Evolutionary conservation across 768 basidiomycete genomes (phyloP), one percentile per base, ranked within the genome.

Genomic region (Boletales sp.): DNA sequence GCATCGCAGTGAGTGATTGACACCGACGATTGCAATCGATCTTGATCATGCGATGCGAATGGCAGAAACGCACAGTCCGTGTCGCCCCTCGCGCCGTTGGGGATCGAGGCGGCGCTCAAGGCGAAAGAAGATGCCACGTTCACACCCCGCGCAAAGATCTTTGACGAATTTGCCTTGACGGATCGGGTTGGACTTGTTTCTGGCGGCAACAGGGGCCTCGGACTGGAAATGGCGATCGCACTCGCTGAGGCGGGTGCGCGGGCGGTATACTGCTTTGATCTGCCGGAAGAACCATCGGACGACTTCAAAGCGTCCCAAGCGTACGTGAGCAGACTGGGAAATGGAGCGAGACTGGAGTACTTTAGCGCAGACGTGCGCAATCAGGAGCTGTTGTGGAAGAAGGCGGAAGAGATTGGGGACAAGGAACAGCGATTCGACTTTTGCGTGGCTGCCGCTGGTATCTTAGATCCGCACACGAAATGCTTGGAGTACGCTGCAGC

Each of bases 161-260:
- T 81, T 57, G 76, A 77, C 42, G 81, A 83, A 54, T 84, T 82
- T 65, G 74, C 77, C 1, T 72, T 85, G 32, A 70, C 66, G 12
- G 79, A 78, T 48, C 76, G 81, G 2, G 81, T 84, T 5, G 81
- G 73, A 8, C 72, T 86, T 37, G 80, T 86, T 28, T 80, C 84
- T 0, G 84, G 84, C 6, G 84, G 76, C 0, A 80, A 83, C 53
- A 70, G 84, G 31, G 84, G 89, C 0, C 77, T 91, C 14, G 90
- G 90, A 3, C 79, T 92, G n/a, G 90, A 92, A 70, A 85, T 87
- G 83, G 86, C 86, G 33, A 70, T 90, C 47, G 80, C 83, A 5
- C 70, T 90, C 37, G 78, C 78, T 38, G 89, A 90, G 69, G 83
- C 80, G 14, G 88, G 88, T 33, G 85, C 84, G 8, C 75, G 79